A percentile compares a stretch with the other conserved stretches of the same genome.
Conservation (phyloP, 441 rosid genomes). For the Iberis amara region DNA sequence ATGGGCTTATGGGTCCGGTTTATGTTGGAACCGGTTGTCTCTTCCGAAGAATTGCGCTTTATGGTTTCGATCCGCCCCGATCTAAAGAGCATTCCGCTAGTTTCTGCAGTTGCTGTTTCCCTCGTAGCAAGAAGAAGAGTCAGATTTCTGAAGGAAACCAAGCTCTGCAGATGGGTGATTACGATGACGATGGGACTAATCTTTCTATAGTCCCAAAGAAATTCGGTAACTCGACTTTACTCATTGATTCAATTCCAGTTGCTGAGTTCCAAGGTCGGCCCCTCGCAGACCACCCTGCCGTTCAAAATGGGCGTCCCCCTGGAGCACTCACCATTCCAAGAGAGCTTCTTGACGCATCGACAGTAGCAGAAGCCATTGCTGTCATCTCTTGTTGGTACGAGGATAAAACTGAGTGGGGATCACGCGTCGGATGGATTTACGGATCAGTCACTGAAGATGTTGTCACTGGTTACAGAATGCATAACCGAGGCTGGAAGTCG, state of each 20-base stretch:
- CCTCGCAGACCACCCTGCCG: constrained; percentile 72
- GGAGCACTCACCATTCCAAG: constrained; percentile 71
- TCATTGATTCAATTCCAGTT: constrained; percentile 62
- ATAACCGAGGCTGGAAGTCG: constrained; percentile 83
- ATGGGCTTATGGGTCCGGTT: constrained; percentile 83
- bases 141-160: constrained; percentile 51
- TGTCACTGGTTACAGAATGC: constrained; percentile 83
- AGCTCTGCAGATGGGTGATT: constrained; percentile 72
- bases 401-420: constrained; percentile 86
- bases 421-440: constrained; percentile 76
- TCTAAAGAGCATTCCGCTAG: constrained; percentile 55
- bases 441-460: constrained; percentile 85
- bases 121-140: constrained; percentile 44
- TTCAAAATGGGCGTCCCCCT: constrained; percentile 72
- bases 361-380: constrained; percentile 78
- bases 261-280: constrained; percentile 86
- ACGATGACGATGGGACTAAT: constrained; percentile 65
- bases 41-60: constrained; percentile 70
- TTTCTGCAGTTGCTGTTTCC: constrained; percentile 59
- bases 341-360: constrained; percentile 77
- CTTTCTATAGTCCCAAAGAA: constrained; percentile 57
- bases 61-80: constrained; percentile 81
- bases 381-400: constrained; percentile 91
- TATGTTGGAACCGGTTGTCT: constrained; percentile 87
- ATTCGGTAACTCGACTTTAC: constrained; percentile 70